A percentile compares a stretch with the other conserved stretches of the same genome.
Evolutionary conservation across 1,284 basidiomycete genomes (phyloP).

Genomic region (Tilletiaria anomala): DNA sequence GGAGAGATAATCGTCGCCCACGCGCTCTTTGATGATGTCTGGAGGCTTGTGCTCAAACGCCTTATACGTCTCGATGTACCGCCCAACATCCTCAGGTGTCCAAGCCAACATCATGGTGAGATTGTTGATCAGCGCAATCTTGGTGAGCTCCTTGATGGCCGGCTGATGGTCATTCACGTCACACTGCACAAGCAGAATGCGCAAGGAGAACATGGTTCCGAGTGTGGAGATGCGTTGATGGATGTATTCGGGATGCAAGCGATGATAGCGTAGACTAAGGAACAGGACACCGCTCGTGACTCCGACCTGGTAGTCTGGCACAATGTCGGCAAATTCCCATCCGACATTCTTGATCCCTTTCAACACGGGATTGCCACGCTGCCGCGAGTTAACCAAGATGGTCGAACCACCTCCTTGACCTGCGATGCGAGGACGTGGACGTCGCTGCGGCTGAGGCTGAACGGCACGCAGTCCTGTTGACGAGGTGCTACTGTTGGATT

Average conservation of each 20-base stretch:
- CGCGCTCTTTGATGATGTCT: conserved; percentile 79
- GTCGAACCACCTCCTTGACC: conserved; percentile 15
- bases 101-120: conserved; percentile 84
- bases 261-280: conserved; percentile 69
- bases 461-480: no score
- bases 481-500: no score
- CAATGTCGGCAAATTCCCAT: conserved; percentile 88
- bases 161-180: conserved; percentile 89
- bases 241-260: conserved; percentile 93
- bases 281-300: conserved; percentile 27
- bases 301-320: conserved; percentile 51
- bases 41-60: conserved; percentile 85
- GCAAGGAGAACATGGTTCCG: conserved; percentile 61
- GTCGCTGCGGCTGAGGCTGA: no score
- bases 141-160: conserved; percentile 79
- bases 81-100: conserved; percentile 73
- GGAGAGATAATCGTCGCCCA: conserved; percentile 72
- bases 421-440: neutral
- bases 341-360: conserved; percentile 70
- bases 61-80: conserved; percentile 81
- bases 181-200: conserved; percentile 78
- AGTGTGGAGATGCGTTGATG: conserved; percentile 77
- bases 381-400: conserved; percentile 22
- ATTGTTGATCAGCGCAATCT: conserved; percentile 63
- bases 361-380: conserved; percentile 79